Conservation (phyloP, 2,329 filamentous ascomycete genomes). For the Pseudogymnoascus sp. region DNA sequence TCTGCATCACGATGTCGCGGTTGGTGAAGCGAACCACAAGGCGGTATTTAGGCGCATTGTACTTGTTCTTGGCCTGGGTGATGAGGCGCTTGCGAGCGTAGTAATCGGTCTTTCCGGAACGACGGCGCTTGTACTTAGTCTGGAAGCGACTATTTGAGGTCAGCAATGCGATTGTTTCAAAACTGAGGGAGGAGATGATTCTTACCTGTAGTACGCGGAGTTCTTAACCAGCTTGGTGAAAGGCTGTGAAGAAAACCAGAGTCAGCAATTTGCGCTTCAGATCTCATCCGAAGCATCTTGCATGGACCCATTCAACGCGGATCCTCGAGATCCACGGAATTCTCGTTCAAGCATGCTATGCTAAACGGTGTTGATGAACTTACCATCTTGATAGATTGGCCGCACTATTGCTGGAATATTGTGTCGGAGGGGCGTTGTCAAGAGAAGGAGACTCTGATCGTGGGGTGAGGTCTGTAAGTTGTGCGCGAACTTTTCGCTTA, state of each 20-base stretch:
- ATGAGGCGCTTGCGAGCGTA: slow-evolving; percentile 99
- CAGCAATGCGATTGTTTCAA: slow-evolving; percentile 23
- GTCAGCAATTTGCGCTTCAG: slow-evolving; percentile 99
- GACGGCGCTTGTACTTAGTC: slow-evolving; percentile 99
- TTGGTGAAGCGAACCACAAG: slow-evolving; percentile 99
- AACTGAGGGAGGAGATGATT: slow-evolving; percentile 21
- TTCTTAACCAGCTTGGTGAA: slow-evolving; percentile 97
- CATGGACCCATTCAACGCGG: slow-evolving; percentile 59
- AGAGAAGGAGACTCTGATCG: slow-evolving; percentile 22
- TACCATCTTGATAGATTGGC: slow-evolving; percentile 56
- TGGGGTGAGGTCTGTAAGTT: slow-evolving; percentile 6
- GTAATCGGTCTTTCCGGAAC: slow-evolving; percentile 98
- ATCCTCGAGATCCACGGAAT: slow-evolving; percentile 19
- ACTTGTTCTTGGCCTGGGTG: slow-evolving; percentile 99
- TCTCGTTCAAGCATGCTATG: slow-evolving; percentile 13
- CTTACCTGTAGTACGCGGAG: slow-evolving; percentile 97
- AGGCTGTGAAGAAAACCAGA: slow-evolving; percentile 63
- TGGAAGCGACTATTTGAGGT: slow-evolving; percentile 75
- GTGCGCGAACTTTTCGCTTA: slow-evolving; percentile 18
- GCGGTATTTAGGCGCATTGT: slow-evolving; percentile 99
- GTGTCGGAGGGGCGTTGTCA: slow-evolving; percentile 42
- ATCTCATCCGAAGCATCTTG: slow-evolving; percentile 95
- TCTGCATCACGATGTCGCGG: slow-evolving; percentile 98
- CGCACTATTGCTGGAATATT: slow-evolving; percentile 27
- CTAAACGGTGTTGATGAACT: slow-evolving; percentile 39